phyloP scores from a whole-genome alignment of 176 grass and related monocot genomes.

The maize (Zea mays) region Zm-B73-REFERENCE-NAM-5.0 NC_050105.1:143355001-143355500 shows the following conservation, averaged over 20 bases:
- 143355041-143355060: slow-evolving; percentile 93
- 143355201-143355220: slow-evolving; percentile 29
- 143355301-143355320: slow-evolving; percentile 3
- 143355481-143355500: neutral
- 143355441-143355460: too few species aligned
- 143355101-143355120: slow-evolving; percentile 94
- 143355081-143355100: slow-evolving; percentile 89
- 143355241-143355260: neutral
- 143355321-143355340: neutral
- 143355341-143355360: neutral
- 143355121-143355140: slow-evolving; percentile 62
- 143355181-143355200: slow-evolving; percentile 32
- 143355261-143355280: neutral
- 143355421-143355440: too few species aligned
- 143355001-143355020: slow-evolving; percentile 42
- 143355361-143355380: neutral
- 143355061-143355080: slow-evolving; percentile 88
- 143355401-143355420: neutral
- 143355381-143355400: slow-evolving; percentile 6
- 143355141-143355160: slow-evolving; percentile 66
- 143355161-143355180: slow-evolving; percentile 93
- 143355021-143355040: slow-evolving; percentile 80
- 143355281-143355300: slow-evolving; percentile 9
- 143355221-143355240: slow-evolving; percentile 30
- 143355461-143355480: too few species aligned